phyloP scores from a whole-genome alignment of 345 rosid species.

The Lepidium aucheri region DNA sequence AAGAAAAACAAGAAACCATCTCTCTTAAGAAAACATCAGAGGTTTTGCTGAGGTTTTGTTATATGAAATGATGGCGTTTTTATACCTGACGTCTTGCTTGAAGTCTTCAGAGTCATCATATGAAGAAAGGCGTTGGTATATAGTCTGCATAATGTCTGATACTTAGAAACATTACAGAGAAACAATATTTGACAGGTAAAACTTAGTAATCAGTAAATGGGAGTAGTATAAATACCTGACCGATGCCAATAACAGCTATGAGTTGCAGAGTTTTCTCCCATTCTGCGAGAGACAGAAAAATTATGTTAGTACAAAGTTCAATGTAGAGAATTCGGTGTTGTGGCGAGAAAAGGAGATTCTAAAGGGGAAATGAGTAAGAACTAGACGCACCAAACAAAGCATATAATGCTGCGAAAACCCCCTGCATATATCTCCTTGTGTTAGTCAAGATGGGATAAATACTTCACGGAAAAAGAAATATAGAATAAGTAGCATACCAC shows the following conservation, averaged over 20 bases:
- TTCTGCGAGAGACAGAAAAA: conserved; percentile 40
- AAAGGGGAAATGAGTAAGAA: conserved; percentile 1
- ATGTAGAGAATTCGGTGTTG: not conserved
- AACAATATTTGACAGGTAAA: not conserved
- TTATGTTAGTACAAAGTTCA: conserved; percentile 2
- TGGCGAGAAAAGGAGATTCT: not conserved
- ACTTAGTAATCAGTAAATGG: not conserved
- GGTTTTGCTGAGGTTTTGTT: not conserved
- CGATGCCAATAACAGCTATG: conserved; percentile 63
- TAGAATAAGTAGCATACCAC: conserved; percentile 47
- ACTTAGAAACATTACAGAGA: conserved; percentile 2
- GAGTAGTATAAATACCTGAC: conserved; percentile 42
- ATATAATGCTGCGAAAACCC: conserved; percentile 43
- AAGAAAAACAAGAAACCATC: not conserved
- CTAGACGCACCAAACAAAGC: conserved; percentile 52
- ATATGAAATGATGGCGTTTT: not conserved
- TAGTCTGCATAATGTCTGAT: conserved; percentile 39
- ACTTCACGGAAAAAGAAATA: not conserved
- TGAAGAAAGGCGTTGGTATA: conserved; percentile 56
- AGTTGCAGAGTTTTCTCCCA: conserved; percentile 88
- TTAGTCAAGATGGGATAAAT: not conserved
- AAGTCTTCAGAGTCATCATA: conserved; percentile 61
- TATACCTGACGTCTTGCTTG: conserved; percentile 70
- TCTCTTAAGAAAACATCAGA: conserved; percentile 3
- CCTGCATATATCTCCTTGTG: conserved; percentile 38